Percentiles rank a stretch among this genome's conserved stretches.
These are phyloP conservation scores for Rossbeevera mucosa DNA, from an alignment of 768 basidiomycete genomes.

Conservation along the genomic window DNA sequence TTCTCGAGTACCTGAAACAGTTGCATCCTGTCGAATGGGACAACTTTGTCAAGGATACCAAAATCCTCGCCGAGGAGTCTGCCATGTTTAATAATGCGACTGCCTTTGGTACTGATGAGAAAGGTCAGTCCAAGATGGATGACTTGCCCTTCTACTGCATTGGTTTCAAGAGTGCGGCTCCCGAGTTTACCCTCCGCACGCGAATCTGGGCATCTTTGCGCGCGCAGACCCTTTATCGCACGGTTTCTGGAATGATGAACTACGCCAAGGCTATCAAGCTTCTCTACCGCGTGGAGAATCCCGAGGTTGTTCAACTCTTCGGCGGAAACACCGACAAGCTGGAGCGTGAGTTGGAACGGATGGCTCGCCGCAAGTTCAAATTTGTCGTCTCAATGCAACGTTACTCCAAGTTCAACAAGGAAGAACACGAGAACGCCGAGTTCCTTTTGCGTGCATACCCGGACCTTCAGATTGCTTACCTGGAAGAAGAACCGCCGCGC, in stretches of 20 bases:
- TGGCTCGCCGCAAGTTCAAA: conserved; percentile 98
- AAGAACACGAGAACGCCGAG: conserved; percentile 98
- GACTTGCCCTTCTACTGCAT: conserved; percentile 98
- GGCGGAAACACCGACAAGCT: conserved; percentile 97
- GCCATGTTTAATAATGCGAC: conserved; percentile 75
- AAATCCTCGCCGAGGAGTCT: conserved; percentile 96
- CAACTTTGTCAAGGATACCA: conserved; percentile 99
- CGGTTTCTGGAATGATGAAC: conserved; percentile 99
- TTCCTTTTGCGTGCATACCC: conserved; percentile 97
- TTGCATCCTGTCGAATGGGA: conserved; percentile 98
- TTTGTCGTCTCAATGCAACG: conserved; percentile 99
- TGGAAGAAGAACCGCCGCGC: conserved; percentile 91
- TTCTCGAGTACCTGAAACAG: conserved; percentile 97
- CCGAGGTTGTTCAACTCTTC: conserved; percentile 95
- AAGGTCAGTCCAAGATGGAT: conserved; percentile 76
- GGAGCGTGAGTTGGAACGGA: conserved; percentile 93
- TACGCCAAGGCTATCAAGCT: conserved; percentile 99
- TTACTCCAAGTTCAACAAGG: conserved; percentile 99
- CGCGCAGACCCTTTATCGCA: conserved; percentile 97
- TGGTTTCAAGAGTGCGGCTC: conserved; percentile 98
- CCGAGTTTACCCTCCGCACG: conserved; percentile 96
- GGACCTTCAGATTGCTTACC: conserved; percentile 96
- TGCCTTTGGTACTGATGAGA: conserved; percentile 76
- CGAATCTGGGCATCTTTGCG: conserved; percentile 99
- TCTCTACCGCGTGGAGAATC: conserved; percentile 98